These are phyloP conservation scores for Russula olivacea DNA, from an alignment of 768 basidiomycete genomes.

Conservation along the genomic window DNA sequence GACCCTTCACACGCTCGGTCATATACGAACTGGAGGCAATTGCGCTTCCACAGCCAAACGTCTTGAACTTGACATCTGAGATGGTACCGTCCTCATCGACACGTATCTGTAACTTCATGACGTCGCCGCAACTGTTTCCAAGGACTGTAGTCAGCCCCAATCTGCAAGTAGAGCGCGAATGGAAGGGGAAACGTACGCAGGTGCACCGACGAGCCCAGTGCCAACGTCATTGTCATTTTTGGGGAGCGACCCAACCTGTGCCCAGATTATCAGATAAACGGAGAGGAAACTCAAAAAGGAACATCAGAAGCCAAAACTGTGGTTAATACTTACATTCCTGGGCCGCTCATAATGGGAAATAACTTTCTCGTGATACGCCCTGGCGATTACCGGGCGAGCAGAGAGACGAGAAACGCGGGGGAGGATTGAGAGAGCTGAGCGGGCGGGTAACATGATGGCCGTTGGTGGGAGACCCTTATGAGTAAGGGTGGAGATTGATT, in stretches of 20 bases:
- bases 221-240: slow-evolving; percentile 91
- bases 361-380: slow-evolving; percentile 93
- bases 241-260: slow-evolving; percentile 90
- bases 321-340: slow-evolving; percentile 68
- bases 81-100: slow-evolving; percentile 94
- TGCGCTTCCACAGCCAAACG: slow-evolving; percentile 97
- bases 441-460: slow-evolving; percentile 63
- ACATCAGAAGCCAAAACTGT: slow-evolving; percentile 17
- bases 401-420: slow-evolving; percentile 40
- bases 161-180: slow-evolving; percentile 12
- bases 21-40: slow-evolving; percentile 98
- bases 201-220: slow-evolving; percentile 95
- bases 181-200: slow-evolving; percentile 58
- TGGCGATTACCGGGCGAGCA: slow-evolving; percentile 48
- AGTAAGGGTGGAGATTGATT: no score
- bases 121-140: slow-evolving; percentile 78
- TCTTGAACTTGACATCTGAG: slow-evolving; percentile 99
- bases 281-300: slow-evolving; percentile 30
- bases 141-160: slow-evolving; percentile 17
- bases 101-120: slow-evolving; percentile 99
- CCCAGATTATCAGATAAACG: slow-evolving; percentile 55
- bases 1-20: slow-evolving; percentile 96
- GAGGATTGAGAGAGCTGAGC: slow-evolving; percentile 41
- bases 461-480: slow-evolving; percentile 27
- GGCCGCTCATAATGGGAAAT: slow-evolving; percentile 97